A percentile compares a stretch with the other conserved stretches of the same genome.
phyloP scores from a whole-genome alignment of 495 filamentous ascomycete species.

The Daldinia vernicosa region DNA sequence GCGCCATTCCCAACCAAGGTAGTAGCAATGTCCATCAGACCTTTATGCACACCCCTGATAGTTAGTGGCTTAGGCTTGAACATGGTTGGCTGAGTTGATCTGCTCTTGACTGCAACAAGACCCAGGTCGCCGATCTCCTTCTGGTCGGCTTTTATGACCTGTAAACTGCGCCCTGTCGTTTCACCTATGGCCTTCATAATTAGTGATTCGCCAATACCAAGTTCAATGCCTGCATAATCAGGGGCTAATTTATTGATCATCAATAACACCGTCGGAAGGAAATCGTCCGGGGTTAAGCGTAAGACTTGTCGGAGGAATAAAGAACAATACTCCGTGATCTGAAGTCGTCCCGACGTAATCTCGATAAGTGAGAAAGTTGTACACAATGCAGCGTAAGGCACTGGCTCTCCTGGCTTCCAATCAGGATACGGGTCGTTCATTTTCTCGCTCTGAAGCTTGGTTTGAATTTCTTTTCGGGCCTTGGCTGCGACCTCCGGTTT shows the following conservation, averaged over 20 bases:
- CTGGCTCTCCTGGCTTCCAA: slow-evolving; percentile 87
- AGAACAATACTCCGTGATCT: slow-evolving; percentile 87
- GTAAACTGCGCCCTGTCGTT: slow-evolving; percentile 84
- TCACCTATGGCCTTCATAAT: slow-evolving; percentile 99
- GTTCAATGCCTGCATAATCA: slow-evolving; percentile 93
- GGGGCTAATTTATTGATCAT: slow-evolving; percentile 99
- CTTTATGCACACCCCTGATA: slow-evolving; percentile 84
- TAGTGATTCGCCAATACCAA: slow-evolving; percentile 95
- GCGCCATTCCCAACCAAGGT: slow-evolving; percentile 86
- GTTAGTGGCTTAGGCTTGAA: slow-evolving; percentile 95
- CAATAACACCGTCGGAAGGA: slow-evolving; percentile 85
- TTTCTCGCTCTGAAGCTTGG: slow-evolving; percentile 68
- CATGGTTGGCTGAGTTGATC: slow-evolving; percentile 94
- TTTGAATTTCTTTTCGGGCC: slow-evolving; percentile 84
- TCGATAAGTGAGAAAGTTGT: slow-evolving; percentile 94
- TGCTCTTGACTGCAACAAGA: slow-evolving; percentile 91
- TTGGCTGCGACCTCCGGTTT: slow-evolving; percentile 80
- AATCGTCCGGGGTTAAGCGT: slow-evolving; percentile 85
- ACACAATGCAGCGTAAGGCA: slow-evolving; percentile 94
- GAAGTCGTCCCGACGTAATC: slow-evolving; percentile 87
- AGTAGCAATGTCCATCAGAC: slow-evolving; percentile 87
- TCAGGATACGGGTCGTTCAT: slow-evolving; percentile 88
- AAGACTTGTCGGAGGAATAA: slow-evolving; percentile 92
- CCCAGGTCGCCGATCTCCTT: slow-evolving; percentile 96
- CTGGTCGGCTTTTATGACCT: slow-evolving; percentile 91